Evolutionary conservation across 2,329 filamentous ascomycete genomes (phyloP).

Genomic region (Cladosporium halotolerans): DNA sequence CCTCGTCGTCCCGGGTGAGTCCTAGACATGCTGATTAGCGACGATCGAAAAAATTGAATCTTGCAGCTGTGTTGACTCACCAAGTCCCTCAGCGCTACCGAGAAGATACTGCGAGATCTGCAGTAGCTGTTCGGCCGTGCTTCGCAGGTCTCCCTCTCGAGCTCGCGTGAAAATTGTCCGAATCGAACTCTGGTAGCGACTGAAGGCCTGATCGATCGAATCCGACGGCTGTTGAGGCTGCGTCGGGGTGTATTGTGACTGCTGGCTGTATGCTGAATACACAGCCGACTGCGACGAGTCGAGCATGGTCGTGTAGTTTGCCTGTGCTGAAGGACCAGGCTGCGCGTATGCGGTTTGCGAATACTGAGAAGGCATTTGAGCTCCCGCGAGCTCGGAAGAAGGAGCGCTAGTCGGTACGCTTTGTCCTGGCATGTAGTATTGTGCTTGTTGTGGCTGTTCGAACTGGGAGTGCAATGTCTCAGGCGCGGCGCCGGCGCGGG

Average conservation of each 20-base stretch:
- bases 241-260: conserved; percentile 19
- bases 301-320: conserved; percentile 49
- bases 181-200: conserved; percentile 51
- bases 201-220: conserved; percentile 58
- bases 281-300: conserved; percentile 39
- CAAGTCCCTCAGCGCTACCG: conserved; percentile 58
- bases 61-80: conserved; percentile 43
- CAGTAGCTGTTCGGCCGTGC: conserved; percentile 54
- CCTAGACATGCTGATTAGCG: conserved; percentile 45
- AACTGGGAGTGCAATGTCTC: conserved; percentile 67
- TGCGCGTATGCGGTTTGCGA: conserved; percentile 54
- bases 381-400: conserved; percentile 51
- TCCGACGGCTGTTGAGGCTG: conserved; percentile 18
- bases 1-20: conserved; percentile 74
- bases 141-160: conserved; percentile 53
- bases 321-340: conserved; percentile 46
- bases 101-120: conserved; percentile 62
- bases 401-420: conserved; percentile 52
- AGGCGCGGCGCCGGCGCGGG: conserved; percentile 67
- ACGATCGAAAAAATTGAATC: neutral
- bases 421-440: conserved; percentile 66
- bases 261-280: conserved; percentile 21
- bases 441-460: conserved; percentile 54
- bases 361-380: conserved; percentile 61
- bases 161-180: conserved; percentile 66